Percentiles rank a stretch among this genome's conserved stretches.
These are phyloP conservation scores for Colletotrichum limetticola DNA, from an alignment of 2,329 filamentous ascomycete genomes.

Conservation along the genomic window DNA sequence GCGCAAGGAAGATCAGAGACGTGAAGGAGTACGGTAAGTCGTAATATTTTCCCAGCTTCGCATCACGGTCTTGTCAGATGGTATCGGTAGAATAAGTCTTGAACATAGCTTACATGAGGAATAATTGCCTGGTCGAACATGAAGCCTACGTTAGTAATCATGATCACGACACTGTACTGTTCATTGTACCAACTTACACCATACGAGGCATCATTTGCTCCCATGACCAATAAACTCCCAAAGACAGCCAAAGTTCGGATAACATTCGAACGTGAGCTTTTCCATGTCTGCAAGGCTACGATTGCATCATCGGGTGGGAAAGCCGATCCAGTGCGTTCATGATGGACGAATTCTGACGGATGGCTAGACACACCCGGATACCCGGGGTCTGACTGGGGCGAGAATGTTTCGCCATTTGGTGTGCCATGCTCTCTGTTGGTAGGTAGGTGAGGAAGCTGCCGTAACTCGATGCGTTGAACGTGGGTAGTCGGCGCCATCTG, in stretches of 20 bases:
- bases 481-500: background rate
- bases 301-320: background rate
- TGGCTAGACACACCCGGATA: background rate
- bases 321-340: background rate
- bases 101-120: conserved; percentile 44
- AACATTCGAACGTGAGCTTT: conserved; percentile 66
- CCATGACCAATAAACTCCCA: conserved; percentile 72
- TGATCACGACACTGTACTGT: background rate
- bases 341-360: background rate
- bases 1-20: conserved; percentile 74
- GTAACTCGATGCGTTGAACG: background rate
- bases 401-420: background rate
- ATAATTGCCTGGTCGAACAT: conserved; percentile 46
- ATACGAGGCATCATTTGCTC: conserved; percentile 74
- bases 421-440: background rate
- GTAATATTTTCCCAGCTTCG: conserved; percentile 58
- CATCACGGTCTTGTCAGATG: background rate
- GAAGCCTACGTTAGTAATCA: background rate
- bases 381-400: background rate
- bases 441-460: background rate
- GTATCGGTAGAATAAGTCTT: background rate
- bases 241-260: conserved; percentile 68
- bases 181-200: conserved; percentile 58
- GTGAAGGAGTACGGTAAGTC: conserved; percentile 69
- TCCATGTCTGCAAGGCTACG: conserved; percentile 66